These are phyloP conservation scores for Atalantia buxifolia DNA, from an alignment of 345 rosid species.

Conservation along the genomic window DNA sequence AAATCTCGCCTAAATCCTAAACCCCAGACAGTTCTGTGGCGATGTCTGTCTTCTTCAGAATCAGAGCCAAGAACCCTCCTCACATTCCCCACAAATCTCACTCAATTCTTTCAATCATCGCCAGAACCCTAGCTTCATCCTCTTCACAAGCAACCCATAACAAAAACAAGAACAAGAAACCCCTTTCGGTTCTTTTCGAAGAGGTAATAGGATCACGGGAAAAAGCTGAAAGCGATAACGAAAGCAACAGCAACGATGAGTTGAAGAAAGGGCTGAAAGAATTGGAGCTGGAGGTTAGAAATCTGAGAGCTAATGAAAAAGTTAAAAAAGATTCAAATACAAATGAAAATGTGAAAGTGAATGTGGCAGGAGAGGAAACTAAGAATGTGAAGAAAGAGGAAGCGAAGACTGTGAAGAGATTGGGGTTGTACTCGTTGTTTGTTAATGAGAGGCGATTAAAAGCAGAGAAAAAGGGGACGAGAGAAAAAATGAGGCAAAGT, in stretches of 20 bases:
- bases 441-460: background rate
- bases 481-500: conserved; percentile 9
- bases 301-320: conserved; percentile 20
- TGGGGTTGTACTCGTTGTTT: conserved; percentile 25
- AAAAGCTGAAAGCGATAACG: conserved; percentile 23
- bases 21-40: background rate
- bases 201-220: conserved; percentile 52
- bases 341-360: too few relatives aligned
- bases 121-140: conserved; percentile 19
- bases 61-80: conserved; percentile 11
- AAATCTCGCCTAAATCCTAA: conserved; percentile 1
- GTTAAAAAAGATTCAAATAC: conserved; percentile 2
- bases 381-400: conserved; percentile 2
- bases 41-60: conserved; percentile 26
- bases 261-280: conserved; percentile 37
- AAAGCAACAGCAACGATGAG: conserved; percentile 17
- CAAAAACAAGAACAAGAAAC: conserved; percentile 27
- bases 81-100: conserved; percentile 5
- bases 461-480: background rate
- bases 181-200: conserved; percentile 43
- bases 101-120: conserved; percentile 4
- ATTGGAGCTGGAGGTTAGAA: conserved; percentile 40
- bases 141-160: conserved; percentile 4
- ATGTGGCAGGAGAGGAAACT: background rate
- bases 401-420: conserved; percentile 13